Conservation (phyloP, 2,329 filamentous ascomycete genomes). For the Xylariaceae sp. region DNA sequence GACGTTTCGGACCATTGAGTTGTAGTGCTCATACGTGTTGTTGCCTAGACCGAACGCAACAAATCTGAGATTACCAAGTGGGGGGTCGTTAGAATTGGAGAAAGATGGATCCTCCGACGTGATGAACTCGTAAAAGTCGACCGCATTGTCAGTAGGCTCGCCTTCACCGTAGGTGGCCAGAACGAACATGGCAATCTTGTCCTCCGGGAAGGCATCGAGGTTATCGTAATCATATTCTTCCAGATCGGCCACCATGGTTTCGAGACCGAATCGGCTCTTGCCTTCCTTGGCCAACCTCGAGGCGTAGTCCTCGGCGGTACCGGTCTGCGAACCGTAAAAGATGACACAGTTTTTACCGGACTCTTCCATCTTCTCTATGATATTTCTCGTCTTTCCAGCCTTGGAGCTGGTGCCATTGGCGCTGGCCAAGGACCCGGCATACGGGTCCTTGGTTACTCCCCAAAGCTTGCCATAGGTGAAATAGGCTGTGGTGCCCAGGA, state of each 20-base stretch:
- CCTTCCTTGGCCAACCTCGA: conserved; percentile 95
- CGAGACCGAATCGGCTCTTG: conserved; percentile 89
- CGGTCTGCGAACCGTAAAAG: conserved; percentile 98
- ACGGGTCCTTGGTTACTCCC: conserved; percentile 84
- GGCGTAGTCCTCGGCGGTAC: conserved; percentile 97
- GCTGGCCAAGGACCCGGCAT: conserved; percentile 69
- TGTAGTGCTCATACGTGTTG: conserved; percentile 99
- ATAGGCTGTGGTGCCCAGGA: conserved; percentile 86
- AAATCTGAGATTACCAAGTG: conserved; percentile 81
- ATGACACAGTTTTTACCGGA: conserved; percentile 94
- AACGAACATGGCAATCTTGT: conserved; percentile 93
- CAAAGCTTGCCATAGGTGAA: conserved; percentile 97
- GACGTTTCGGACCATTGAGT: conserved; percentile 93
- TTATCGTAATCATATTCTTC: conserved; percentile 98
- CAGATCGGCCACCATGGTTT: conserved; percentile 96
- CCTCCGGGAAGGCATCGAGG: conserved; percentile 78
- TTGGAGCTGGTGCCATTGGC: conserved; percentile 66
- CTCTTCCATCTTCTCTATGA: conserved; percentile 94
- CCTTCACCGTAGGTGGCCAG: conserved; percentile 97
- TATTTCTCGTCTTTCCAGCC: conserved; percentile 82
- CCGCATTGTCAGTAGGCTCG: conserved; percentile 96
- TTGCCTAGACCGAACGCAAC: conserved; percentile 96
- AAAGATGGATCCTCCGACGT: conserved; percentile 77
- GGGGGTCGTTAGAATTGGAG: conserved; percentile 66
- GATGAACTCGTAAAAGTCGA: conserved; percentile 98